Evolutionary conservation across 768 basidiomycete genomes (phyloP).

Genomic region (Rhizopogon sp.): DNA sequence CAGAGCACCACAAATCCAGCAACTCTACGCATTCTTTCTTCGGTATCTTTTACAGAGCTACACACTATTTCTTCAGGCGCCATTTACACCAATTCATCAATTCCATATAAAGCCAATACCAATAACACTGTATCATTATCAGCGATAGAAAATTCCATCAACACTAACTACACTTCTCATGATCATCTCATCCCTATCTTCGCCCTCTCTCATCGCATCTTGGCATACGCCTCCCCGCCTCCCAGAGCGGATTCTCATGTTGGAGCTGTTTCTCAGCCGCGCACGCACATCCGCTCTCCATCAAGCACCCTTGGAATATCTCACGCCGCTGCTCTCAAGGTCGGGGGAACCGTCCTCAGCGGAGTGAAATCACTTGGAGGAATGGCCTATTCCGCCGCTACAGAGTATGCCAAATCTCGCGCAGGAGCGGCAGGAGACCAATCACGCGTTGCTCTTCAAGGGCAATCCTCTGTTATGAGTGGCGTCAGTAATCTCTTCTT

Average conservation of each 20-base stretch:
- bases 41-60: constrained; percentile 46
- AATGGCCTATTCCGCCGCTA: constrained; percentile 48
- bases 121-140: constrained; percentile 36
- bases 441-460: not conserved
- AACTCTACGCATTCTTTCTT: constrained; percentile 51
- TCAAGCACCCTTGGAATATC: constrained; percentile 28
- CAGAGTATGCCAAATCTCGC: constrained; percentile 34
- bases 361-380: constrained; percentile 63
- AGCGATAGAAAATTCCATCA: constrained; percentile 20
- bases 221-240: constrained; percentile 50
- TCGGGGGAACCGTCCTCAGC: constrained; percentile 57
- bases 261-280: constrained; percentile 12
- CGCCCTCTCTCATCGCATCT: constrained; percentile 55
- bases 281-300: constrained; percentile 19
- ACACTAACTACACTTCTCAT: constrained; percentile 4
- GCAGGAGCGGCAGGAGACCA: constrained; percentile 16
- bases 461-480: constrained; percentile 17
- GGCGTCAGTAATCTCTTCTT: constrained; percentile 39
- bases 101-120: constrained; percentile 27
- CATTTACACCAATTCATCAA: constrained; percentile 38
- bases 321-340: constrained; percentile 49
- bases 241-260: constrained; percentile 20
- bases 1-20: constrained; percentile 58
- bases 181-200: constrained; percentile 42
- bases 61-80: constrained; percentile 43